Base-by-base conservation (phyloP, 805 yeast genomes). In the Yamadazyma nakazawae region DNA sequence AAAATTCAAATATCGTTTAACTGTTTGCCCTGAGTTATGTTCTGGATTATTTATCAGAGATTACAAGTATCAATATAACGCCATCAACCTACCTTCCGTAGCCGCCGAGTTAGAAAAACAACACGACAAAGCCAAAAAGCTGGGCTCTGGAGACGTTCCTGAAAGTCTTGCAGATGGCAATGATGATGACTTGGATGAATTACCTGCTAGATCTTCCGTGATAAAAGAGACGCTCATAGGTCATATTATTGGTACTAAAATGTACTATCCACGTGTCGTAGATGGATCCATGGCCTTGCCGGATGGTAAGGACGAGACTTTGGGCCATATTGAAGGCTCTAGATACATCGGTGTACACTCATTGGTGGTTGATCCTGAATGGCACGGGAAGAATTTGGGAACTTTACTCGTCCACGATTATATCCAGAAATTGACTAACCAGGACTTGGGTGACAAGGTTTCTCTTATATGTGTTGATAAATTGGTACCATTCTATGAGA, bases 11-110 rank as follows among this genome's bases (percentile, higher is more conserved):
- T 92, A 88, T 70, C 76, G 97, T 56, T 73, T 92, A 52, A 75
- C 76, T 1, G 81, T 72, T 3, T 91, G 97, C 62, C 98, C 98
- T 9, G 99, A 92, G 63, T 77, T 92, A 47, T 82, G 94, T 54
- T 81, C 91, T 5, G 98, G 98, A 2, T 74, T 94, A 47, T 94
- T 92, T 59, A 74, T 89, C 43, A 75, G 96, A 60, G 80, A 80
- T 46, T 85, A 85, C 64, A 71, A 60, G 26, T 66, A 71, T 56
- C 66, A 66, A 51, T 75, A 70, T 58, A 66, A 67, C 43, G 70
- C 75, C 12, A 63, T 68, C 43, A 70, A 70, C 53, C 61, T 70
- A 49, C 76, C 76, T 2, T 68, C 64, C 26, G 68, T 66, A 5
- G 75, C 75, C 12, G 67, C 63, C 17, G 49, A 53, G 36, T 59